Evolutionary conservation across 2,329 filamentous ascomycete genomes (phyloP).

Genomic region (Bipolaris oryzae): DNA sequence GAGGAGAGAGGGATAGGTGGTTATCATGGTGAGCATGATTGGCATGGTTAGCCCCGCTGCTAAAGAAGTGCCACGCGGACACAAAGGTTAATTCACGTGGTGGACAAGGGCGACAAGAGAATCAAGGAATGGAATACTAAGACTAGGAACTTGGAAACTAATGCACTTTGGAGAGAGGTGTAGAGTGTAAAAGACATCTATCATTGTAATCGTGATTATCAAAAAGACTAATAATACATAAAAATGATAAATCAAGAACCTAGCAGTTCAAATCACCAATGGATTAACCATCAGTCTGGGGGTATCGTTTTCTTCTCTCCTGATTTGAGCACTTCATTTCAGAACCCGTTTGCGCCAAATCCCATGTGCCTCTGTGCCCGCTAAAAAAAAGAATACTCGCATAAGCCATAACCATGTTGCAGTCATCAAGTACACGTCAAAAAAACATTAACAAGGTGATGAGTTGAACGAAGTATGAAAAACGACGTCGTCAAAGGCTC

Average conservation of each 20-base stretch:
- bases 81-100: no score
- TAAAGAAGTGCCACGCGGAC: no score
- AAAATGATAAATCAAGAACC: not conserved
- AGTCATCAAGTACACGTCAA: not conserved
- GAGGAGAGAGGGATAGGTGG: no score
- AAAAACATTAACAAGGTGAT: not conserved
- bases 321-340: slow-evolving; percentile 43
- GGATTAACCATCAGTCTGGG: slow-evolving; percentile 12
- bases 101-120: not conserved
- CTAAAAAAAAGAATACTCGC: slow-evolving; percentile 3
- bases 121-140: not conserved
- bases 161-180: no score
- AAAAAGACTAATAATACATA: slow-evolving; percentile 7
- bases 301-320: slow-evolving; percentile 35
- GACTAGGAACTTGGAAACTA: no score
- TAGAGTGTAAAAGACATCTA: no score
- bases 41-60: no score
- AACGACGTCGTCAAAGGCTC: not conserved
- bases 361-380: slow-evolving; percentile 3
- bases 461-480: not conserved
- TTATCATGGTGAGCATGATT: no score
- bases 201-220: not conserved
- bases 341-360: slow-evolving; percentile 30
- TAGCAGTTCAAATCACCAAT: slow-evolving; percentile 11
- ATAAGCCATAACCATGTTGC: not conserved